Evolutionary conservation across 202 grass and related monocot species (phyloP), one percentile per base, ranked within the genome.

Genomic region (Eragrostis tef): DNA sequence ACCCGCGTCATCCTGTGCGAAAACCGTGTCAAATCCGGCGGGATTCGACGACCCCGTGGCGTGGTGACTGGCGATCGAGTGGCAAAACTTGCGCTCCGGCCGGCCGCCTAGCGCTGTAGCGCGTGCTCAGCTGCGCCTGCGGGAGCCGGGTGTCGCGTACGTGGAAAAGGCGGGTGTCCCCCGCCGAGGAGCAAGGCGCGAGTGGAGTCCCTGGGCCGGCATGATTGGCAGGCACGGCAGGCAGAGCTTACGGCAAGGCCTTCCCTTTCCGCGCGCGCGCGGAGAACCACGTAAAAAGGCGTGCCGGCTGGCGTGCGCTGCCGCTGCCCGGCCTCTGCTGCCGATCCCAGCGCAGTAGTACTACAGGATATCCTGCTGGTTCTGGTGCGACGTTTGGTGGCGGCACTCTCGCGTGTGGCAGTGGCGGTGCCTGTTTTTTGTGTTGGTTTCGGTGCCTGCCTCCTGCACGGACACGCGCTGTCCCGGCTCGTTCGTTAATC

Each of bases 151-250:
- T 85, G 76, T 84, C 51, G 17, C 63, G 81, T 71, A 62, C 77
- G 56, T 19, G 71, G 47, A 42, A 76, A 80, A 81, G 72, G 47
- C 56, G 21, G 26, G 77, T 81, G 83, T 89, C 66, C 79, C 87
- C 87, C 72, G 9, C 21, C 64, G 71, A 85, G 86, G 70, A 54
- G 71, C 76, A 75, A 50, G 48, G 48, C 13, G 57, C 21, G 48
- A 14, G 17, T 53, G 15, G 17, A 53, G 50, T 52, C 15, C 50
- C 50, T n/a, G 16, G 9, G 13, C 16, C 51, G 17, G 51, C 51
- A 53, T 8, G 53, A 9, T n/a, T 11, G 56, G 20, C 49, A 52
- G 29, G 49, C 34, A 11, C n/a, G 20, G n/a, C n/a, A n/a, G 53
- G 45, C 46, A 49, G 46, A 12, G 11, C 11, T 49, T 31, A 31